phyloP scores from a whole-genome alignment of 2,329 filamentous ascomycete genomes.

The Colletotrichum tropicale region DNA sequence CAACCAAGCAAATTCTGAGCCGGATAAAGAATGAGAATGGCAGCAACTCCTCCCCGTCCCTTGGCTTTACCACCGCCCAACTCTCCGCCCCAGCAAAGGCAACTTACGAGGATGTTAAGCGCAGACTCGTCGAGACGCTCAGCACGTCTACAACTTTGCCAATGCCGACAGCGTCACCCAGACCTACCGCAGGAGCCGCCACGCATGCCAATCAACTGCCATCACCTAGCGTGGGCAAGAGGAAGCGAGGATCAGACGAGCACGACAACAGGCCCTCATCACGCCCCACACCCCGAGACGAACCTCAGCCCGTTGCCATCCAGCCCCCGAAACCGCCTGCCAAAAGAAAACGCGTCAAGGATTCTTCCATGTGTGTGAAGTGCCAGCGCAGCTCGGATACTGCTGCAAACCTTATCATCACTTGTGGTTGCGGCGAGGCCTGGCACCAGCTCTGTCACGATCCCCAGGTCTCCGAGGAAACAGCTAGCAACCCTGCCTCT shows the following conservation, averaged over 20 bases:
- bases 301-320: not conserved
- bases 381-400: conserved; percentile 24
- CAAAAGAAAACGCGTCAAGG: conserved; percentile 19
- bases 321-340: conserved; percentile 5
- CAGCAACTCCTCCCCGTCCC: conserved; percentile 1
- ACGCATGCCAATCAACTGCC: not conserved
- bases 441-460: conserved; percentile 29
- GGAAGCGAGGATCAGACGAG: not conserved
- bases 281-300: not conserved
- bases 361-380: conserved; percentile 22
- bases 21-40: conserved; percentile 24
- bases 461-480: conserved; percentile 14
- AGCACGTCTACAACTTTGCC: not conserved
- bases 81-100: not conserved
- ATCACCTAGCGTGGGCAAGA: not conserved
- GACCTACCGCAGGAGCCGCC: not conserved
- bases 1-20: conserved; percentile 29
- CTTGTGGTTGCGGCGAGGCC: conserved; percentile 25
- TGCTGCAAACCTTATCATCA: conserved; percentile 24
- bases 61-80: not conserved
- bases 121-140: conserved; percentile 12
- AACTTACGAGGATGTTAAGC: conserved; percentile 11
- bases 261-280: not conserved
- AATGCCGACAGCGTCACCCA: not conserved
- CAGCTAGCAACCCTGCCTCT: conserved; percentile 12